Evolutionary conservation across 331 rosid genomes (phyloP), one percentile per base, ranked within the genome.

Genomic region (Spiraea crenata): DNA sequence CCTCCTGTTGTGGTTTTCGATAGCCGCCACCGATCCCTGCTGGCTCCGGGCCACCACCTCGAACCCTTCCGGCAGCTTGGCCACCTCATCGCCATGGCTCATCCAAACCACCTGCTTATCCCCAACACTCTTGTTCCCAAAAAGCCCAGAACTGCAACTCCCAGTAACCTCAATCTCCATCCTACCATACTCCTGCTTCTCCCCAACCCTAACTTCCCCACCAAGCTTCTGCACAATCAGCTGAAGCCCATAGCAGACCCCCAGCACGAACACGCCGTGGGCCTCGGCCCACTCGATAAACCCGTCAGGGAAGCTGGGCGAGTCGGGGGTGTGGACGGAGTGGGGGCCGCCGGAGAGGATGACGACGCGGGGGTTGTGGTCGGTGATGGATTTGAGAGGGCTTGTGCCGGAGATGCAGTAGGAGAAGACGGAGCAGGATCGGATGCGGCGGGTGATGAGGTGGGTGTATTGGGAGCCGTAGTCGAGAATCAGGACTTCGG

Each of bases 301-400:
- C 8, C 87, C 96, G 0, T 75, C 82, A 0, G 96, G 91, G 75
- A 95, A 95, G 76, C 84, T 64, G 6, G 97, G 97, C 44, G 99
- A 86, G 54, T 86, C 84, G 0, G 77, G 65, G 12, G 96, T 80
- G 80, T 95, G 99, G 46, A 95, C 99, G 13, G 96, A 95, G 83
- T 95, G 97, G 60, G 99, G 99, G 0, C 99, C 99, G 3, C 99
- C 99, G 37, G 99, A 95, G 77, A 95, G 95, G 37, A 95, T 83
- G 66, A 95, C 90, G 56, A 91, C 90, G 54, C 75, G 57, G 40
- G 99, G 99, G 9, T 84, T 84, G 76, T 79, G 96, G 16, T 77
- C 83, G 19, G 84, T 34, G 76, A 95, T 87, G 89, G 93, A 4
- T 25, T 76, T 14, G 49, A 95, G 96, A 25, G 93, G 25, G 7